These are phyloP conservation scores for Apiospora pterosperma DNA, from an alignment of 2,329 filamentous ascomycete genomes.

Conservation along the genomic window DNA sequence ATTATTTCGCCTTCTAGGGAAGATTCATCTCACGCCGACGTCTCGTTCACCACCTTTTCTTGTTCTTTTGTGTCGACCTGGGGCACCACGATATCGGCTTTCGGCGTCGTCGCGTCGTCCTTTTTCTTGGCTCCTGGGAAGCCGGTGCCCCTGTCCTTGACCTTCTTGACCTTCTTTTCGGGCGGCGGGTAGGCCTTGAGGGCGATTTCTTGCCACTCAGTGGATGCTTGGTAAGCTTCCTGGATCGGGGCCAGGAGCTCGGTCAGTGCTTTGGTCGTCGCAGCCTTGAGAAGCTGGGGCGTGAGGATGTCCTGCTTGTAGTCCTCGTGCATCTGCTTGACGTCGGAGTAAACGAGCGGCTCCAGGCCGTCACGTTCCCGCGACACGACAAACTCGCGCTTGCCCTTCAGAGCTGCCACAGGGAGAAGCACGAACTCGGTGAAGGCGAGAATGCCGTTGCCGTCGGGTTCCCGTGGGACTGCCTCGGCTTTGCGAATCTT, in stretches of 20 bases:
- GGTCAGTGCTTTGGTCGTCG: conserved; percentile 70
- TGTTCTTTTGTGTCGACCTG: conserved; percentile 58
- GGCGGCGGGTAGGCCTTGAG: conserved; percentile 75
- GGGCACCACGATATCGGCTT: conserved; percentile 57
- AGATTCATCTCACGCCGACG: conserved; percentile 3
- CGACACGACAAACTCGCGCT: conserved; percentile 64
- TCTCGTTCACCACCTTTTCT: conserved; percentile 2
- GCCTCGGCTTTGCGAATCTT: conserved; percentile 86
- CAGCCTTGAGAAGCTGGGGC: conserved; percentile 85
- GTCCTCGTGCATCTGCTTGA: conserved; percentile 73
- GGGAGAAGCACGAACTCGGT: conserved; percentile 85
- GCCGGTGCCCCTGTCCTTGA: conserved; percentile 66
- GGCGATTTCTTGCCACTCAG: conserved; percentile 78
- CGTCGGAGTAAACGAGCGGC: conserved; percentile 74
- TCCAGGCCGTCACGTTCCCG: conserved; percentile 62
- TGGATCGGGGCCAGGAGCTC: conserved; percentile 76
- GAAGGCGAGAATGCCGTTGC: conserved; percentile 83
- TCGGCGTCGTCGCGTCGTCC: conserved; percentile 24
- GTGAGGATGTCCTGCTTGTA: conserved; percentile 78
- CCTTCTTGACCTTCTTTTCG: conserved; percentile 69
- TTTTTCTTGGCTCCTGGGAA: background rate
- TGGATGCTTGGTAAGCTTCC: conserved; percentile 63
- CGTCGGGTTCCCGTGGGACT: conserved; percentile 71
- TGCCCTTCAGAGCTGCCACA: conserved; percentile 60
- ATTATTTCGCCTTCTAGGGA: background rate